A percentile compares a stretch with the other conserved stretches of the same genome.
Conservation (phyloP, 2,329 filamentous ascomycete genomes). For the Hypoxylon sp. region DNA sequence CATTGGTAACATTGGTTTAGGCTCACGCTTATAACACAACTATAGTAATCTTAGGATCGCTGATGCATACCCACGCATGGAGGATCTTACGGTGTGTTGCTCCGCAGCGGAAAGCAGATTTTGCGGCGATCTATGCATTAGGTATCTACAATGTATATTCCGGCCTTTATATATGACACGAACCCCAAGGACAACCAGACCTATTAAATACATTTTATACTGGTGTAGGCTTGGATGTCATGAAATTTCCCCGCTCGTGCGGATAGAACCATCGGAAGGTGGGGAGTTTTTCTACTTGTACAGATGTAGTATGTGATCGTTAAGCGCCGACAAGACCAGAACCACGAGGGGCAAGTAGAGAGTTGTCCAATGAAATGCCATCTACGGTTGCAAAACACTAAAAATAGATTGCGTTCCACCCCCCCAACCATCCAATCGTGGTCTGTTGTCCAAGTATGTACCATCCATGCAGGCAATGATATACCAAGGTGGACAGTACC, state of each 20-base stretch:
- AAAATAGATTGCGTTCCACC: conserved; percentile 33
- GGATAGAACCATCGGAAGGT: conserved; percentile 8
- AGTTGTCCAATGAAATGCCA: conserved; percentile 25
- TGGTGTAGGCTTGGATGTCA: conserved; percentile 22
- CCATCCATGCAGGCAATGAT: too few relatives aligned
- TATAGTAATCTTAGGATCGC: conserved; percentile 6
- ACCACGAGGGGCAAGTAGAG: conserved; percentile 32
- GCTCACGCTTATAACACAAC: not conserved
- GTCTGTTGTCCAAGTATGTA: not conserved
- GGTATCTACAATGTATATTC: conserved; percentile 18
- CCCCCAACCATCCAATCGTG: conserved; percentile 22
- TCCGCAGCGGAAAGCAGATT: conserved; percentile 38
- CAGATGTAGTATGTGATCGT: conserved; percentile 15
- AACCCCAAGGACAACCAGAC: not conserved
- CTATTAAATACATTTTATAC: conserved; percentile 3
- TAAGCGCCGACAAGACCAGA: conserved; percentile 41
- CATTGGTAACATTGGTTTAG: conserved; percentile 2
- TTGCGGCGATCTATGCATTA: conserved; percentile 40
- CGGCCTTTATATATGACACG: conserved; percentile 25
- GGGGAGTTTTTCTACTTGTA: conserved; percentile 11
- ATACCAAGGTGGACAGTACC: conserved; percentile 35
- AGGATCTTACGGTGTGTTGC: conserved; percentile 35
- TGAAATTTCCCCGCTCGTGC: conserved; percentile 32
- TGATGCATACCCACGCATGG: conserved; percentile 14
- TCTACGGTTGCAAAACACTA: conserved; percentile 29